These are phyloP conservation scores for Trichoderma sp. DNA, from an alignment of 2,329 filamentous ascomycete genomes.

Conservation along the genomic window DNA sequence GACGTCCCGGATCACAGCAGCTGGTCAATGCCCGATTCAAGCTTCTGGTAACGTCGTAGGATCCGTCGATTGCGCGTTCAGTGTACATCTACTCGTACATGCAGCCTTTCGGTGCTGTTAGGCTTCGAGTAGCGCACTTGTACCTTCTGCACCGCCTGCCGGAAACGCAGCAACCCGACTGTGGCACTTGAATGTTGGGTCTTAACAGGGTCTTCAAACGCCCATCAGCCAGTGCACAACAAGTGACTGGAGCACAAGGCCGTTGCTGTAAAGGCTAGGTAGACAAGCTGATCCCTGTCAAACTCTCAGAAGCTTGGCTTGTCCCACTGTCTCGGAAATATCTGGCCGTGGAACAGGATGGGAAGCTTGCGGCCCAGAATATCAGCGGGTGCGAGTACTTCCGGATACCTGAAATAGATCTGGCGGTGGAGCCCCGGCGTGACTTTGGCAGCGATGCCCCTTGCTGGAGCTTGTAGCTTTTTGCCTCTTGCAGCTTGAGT, in stretches of 20 bases:
- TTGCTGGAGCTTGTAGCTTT: background rate
- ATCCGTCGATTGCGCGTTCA: background rate
- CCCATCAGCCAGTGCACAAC: background rate
- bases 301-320: background rate
- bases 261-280: background rate
- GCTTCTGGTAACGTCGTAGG: background rate
- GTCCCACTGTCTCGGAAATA: background rate
- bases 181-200: background rate
- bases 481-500: conserved; percentile 5
- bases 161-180: background rate
- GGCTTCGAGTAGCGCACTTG: background rate
- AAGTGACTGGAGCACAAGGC: background rate
- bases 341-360: background rate
- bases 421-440: background rate
- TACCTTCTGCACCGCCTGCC: conserved; percentile 3
- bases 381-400: conserved; percentile 16
- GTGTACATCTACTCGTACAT: background rate
- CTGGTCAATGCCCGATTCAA: background rate
- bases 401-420: conserved; percentile 23
- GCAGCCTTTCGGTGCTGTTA: conserved; percentile 5
- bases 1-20: background rate
- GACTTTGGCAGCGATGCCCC: background rate
- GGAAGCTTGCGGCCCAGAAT: background rate
- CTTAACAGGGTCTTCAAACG: background rate
- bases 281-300: background rate